A percentile compares a stretch with the other conserved stretches of the same genome.
Evolutionary conservation across 352 stramenopile genomes (phyloP).

Genomic region (Hyaloperonospora arabidopsidis): DNA sequence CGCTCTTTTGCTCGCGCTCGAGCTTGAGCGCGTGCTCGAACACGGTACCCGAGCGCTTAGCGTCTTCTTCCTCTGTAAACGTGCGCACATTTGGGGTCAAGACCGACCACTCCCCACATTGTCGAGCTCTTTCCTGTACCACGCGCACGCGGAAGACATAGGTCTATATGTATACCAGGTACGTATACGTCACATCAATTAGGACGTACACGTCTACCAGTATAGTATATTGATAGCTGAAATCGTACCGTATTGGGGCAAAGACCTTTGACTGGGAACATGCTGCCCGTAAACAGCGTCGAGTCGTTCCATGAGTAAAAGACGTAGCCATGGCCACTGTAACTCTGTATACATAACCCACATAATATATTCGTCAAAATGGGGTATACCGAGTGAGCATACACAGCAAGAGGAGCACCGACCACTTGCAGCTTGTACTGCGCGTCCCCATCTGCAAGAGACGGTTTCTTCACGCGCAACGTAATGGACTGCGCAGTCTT

Average conservation of each 20-base stretch:
- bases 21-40: conserved; percentile 82
- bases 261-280: conserved; percentile 67
- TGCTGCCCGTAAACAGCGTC: conserved; percentile 41
- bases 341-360: conserved; percentile 26
- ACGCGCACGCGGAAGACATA: conserved; percentile 75
- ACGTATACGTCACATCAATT: background rate
- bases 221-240: background rate
- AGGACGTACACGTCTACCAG: background rate
- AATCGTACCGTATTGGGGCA: conserved; percentile 52
- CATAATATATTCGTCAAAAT: too few species aligned
- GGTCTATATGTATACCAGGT: conserved; percentile 25
- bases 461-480: conserved; percentile 37
- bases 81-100: conserved; percentile 67
- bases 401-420: conserved; percentile 8
- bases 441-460: conserved; percentile 27
- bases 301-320: conserved; percentile 85
- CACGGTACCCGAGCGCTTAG: conserved; percentile 75
- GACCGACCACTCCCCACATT: conserved; percentile 73
- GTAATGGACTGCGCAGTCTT: conserved; percentile 76
- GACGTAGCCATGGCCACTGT: conserved; percentile 80
- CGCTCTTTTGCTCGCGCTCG: conserved; percentile 63
- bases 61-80: conserved; percentile 83
- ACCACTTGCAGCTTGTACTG: conserved; percentile 53
- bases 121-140: conserved; percentile 47
- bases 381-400: background rate